Percentiles rank a stretch among this genome's conserved stretches.
phyloP scores from a whole-genome alignment of 2,329 filamentous ascomycete genomes.

The Dothistroma pini region DNA sequence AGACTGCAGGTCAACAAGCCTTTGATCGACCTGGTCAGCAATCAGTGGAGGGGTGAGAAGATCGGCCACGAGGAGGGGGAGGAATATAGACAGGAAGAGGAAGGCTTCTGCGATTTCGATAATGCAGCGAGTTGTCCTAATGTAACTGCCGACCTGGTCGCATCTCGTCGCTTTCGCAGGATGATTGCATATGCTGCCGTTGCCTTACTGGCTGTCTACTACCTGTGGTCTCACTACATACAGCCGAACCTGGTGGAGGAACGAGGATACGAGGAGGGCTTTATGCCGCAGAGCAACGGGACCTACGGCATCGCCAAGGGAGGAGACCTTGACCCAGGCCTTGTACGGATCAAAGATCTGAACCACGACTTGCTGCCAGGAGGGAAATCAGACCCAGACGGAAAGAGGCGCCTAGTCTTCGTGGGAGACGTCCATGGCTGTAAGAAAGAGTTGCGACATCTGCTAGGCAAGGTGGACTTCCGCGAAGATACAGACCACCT shows the following conservation, averaged over 20 bases:
- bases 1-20: slow-evolving; percentile 11
- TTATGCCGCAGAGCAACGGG: slow-evolving; percentile 28
- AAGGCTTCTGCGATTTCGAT: slow-evolving; percentile 33
- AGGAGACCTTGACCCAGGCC: slow-evolving; percentile 32
- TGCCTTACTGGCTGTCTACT: slow-evolving; percentile 31
- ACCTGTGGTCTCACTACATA: slow-evolving; percentile 38
- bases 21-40: slow-evolving; percentile 29
- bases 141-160: slow-evolving; percentile 15
- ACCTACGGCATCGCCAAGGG: slow-evolving; percentile 32
- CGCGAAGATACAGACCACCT: slow-evolving; percentile 65
- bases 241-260: slow-evolving; percentile 37
- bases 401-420: slow-evolving; percentile 64
- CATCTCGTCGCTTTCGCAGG: slow-evolving; percentile 27
- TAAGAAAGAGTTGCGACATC: slow-evolving; percentile 56
- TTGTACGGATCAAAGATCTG: slow-evolving; percentile 51
- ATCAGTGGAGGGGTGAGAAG: slow-evolving; percentile 26
- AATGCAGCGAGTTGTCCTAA: slow-evolving; percentile 33
- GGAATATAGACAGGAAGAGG: slow-evolving; percentile 13
- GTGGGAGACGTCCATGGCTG: slow-evolving; percentile 94
- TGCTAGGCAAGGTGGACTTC: slow-evolving; percentile 67
- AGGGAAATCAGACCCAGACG: slow-evolving; percentile 32
- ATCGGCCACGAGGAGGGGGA: slow-evolving; percentile 1
- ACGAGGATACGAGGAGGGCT: slow-evolving; percentile 34
- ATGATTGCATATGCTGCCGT: slow-evolving; percentile 34
- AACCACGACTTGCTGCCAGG: slow-evolving; percentile 38